Percentiles rank a stretch among this genome's conserved stretches.
Evolutionary conservation across 2,329 filamentous ascomycete genomes (phyloP).

Genomic region (Periconia sp.): DNA sequence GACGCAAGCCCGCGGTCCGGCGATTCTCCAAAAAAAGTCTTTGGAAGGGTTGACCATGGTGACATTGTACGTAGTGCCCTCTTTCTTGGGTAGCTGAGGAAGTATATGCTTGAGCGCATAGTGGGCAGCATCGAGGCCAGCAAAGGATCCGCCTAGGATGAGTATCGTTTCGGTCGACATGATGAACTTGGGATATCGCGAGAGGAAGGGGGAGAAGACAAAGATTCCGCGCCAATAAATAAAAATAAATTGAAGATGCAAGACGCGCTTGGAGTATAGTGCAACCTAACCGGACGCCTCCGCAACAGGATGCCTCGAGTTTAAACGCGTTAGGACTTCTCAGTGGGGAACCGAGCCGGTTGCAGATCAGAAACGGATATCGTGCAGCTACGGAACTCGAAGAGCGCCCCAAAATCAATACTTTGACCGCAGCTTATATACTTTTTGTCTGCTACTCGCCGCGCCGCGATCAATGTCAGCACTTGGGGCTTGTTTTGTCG

Average conservation of each 20-base stretch:
- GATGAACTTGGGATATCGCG: constrained; percentile 11
- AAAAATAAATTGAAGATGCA: constrained; percentile 9
- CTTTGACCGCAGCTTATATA: too few relatives aligned
- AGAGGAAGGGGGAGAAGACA: constrained; percentile 4
- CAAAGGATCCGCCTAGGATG: constrained; percentile 44
- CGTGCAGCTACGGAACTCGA: too few relatives aligned
- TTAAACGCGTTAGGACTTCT: constrained; percentile 16
- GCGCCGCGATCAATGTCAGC: too few relatives aligned
- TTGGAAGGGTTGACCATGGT: constrained; percentile 62
- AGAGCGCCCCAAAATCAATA: too few relatives aligned
- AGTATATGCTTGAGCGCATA: constrained; percentile 43
- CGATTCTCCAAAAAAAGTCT: constrained; percentile 62
- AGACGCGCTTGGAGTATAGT: constrained; percentile 18
- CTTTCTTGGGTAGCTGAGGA: constrained; percentile 41
- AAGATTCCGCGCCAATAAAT: constrained; percentile 8
- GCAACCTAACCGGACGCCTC: constrained; percentile 15
- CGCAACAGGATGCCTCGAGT: background rate
- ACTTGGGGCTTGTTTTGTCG: background rate
- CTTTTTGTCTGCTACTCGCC: too few relatives aligned
- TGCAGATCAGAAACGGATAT: too few relatives aligned
- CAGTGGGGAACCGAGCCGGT: constrained; percentile 23
- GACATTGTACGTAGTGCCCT: constrained; percentile 55
- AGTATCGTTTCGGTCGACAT: constrained; percentile 46
- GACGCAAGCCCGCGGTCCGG: constrained; percentile 60
- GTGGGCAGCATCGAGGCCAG: constrained; percentile 44